phyloP scores from a whole-genome alignment of 192 early-diverging fungal genomes.

The Paraglomus occultum region DNA sequence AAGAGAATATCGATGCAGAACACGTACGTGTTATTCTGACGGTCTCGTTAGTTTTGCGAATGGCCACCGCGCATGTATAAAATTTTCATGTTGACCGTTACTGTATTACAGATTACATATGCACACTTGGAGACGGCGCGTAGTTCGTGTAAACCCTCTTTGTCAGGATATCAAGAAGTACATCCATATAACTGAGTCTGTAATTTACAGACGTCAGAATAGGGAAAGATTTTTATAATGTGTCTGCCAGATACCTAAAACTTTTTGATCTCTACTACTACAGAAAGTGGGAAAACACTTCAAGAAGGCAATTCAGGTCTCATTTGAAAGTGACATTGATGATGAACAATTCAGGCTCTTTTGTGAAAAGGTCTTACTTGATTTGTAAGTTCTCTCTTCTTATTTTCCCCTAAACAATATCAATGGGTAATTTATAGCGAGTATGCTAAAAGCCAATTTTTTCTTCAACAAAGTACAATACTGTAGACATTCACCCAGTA shows the following conservation, averaged over 20 bases:
- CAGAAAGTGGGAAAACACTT: slow-evolving; percentile 10
- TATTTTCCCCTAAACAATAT: too few species aligned
- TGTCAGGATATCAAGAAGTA: slow-evolving; percentile 5
- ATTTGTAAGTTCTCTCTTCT: slow-evolving; percentile 12
- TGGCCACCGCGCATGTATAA: neutral
- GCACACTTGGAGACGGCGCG: slow-evolving; percentile 4
- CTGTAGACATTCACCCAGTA: slow-evolving; percentile 4
- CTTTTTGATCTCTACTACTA: neutral
- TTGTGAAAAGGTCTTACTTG: slow-evolving; percentile 22
- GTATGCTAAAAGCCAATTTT: too few species aligned
- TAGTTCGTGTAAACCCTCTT: slow-evolving; percentile 2
- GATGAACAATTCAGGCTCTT: neutral
- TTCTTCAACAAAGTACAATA: neutral
- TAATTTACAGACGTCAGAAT: too few species aligned
- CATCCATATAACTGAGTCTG: neutral
- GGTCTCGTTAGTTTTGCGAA: too few species aligned
- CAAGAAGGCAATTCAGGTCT: slow-evolving; percentile 9
- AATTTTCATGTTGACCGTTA: neutral
- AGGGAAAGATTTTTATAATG: too few species aligned
- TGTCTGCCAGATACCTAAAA: too few species aligned
- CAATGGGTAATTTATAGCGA: too few species aligned
- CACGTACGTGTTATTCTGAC: slow-evolving; percentile 39
- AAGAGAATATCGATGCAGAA: slow-evolving; percentile 53
- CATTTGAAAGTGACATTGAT: neutral
- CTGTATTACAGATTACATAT: slow-evolving; percentile 1